A percentile compares a stretch with the other conserved stretches of the same genome.
Evolutionary conservation across 148 eudicot species (phyloP).

Genomic region (Vaccinium corymbosum): DNA sequence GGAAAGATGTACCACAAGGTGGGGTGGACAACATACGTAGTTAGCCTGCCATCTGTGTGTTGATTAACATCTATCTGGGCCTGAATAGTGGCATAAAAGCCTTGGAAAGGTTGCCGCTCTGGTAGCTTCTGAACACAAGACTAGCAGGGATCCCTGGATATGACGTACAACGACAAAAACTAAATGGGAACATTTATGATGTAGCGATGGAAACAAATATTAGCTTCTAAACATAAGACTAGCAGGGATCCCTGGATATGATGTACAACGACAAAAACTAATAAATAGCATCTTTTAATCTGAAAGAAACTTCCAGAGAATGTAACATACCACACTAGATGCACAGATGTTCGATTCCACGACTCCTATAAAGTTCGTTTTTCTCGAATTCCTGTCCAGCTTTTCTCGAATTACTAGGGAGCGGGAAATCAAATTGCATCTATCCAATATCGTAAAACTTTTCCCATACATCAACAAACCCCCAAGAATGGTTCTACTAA

Average conservation of each 20-base stretch:
- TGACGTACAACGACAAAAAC: too few species aligned
- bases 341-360: neutral
- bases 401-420: neutral
- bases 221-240: neutral
- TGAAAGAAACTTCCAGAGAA: neutral
- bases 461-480: too few species aligned
- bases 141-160: neutral
- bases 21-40: neutral
- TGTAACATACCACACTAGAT: slow-evolving; percentile 9
- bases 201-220: neutral
- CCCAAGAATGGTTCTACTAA: too few species aligned
- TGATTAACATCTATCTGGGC: neutral
- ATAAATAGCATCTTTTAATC: neutral
- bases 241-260: neutral
- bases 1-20: neutral
- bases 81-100: neutral
- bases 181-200: neutral
- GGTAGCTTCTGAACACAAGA: neutral
- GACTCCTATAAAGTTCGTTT: neutral
- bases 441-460: too few species aligned
- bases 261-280: neutral
- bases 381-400: neutral
- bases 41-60: neutral
- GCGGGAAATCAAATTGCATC: too few species aligned
- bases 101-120: neutral